Base-by-base conservation (phyloP, 176 grass and related monocot genomes). In the Puya raimondii region DNA sequence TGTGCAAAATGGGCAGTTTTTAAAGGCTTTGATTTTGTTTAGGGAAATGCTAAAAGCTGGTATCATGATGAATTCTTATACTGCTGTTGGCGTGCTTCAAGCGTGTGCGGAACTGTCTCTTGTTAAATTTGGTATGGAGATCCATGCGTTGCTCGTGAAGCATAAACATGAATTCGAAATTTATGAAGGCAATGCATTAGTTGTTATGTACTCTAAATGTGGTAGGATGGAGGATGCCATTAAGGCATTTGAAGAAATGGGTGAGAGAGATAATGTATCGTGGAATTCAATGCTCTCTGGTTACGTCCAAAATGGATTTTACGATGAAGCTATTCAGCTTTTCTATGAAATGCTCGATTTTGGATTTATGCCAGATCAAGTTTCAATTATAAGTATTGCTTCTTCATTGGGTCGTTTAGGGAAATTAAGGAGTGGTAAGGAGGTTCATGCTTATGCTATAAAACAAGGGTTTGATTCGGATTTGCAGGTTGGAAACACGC, bases 261-360 rank as follows among this genome's bases (percentile, higher is more conserved):
- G 29, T 77, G 79, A 87, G 18, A 92, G 73, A 71, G 88, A 92
- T 54, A 77, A 87, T 70, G 77, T 96, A 72, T 89, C 93, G 59
- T 96, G 93, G 88, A 96, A 92, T 65, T 89, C 92, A 52, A 81
- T 92, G 83, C 84, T 96, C 25, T 90, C 93, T 18, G 85, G 86
- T 66, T 96, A 81, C 4, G 64, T 96, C 71, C 88, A 96, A 63
- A 96, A 96, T 11, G 53, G 86, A 58, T 81, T 74, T 23, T 92
- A 79, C 54, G 72, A 54, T 48, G 78, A 89, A 74, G 79, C 79
- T 48, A 25, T 92, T 18, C 11, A 74, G 0, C 73, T 89, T 77
- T 85, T 92, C 79, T 15, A 66, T 54, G 72, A 83, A 81, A 87
- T 87, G 77, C 59, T 92, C 68, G 23, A 51, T 57, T 22, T 69